phyloP scores from a whole-genome alignment of 257 asterid genomes.

The Solanum gandarillasii region DNA sequence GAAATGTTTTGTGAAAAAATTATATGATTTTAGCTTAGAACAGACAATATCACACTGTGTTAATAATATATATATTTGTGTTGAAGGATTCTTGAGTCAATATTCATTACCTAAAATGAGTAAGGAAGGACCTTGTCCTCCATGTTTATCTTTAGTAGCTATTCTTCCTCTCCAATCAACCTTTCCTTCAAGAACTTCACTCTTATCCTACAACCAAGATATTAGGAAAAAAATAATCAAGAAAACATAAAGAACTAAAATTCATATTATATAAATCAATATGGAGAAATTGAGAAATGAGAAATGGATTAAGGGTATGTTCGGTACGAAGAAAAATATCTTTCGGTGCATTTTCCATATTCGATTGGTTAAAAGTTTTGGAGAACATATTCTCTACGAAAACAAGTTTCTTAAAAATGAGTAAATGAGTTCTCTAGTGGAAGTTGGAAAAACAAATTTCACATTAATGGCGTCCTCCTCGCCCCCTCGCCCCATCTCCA shows the following conservation, averaged over 20 bases:
- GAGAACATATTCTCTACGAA: not conserved
- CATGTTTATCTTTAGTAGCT: constrained; percentile 43
- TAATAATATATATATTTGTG: too few relatives aligned
- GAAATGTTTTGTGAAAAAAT: not conserved
- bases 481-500: not conserved
- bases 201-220: constrained; percentile 27
- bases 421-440: not conserved
- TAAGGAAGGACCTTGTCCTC: constrained; percentile 35
- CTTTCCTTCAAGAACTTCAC: constrained; percentile 43
- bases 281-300: not conserved
- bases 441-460: not conserved
- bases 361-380: not conserved
- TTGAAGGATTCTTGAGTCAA: too few relatives aligned
- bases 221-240: not conserved
- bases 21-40: not conserved
- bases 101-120: constrained; percentile 34
- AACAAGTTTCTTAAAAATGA: not conserved
- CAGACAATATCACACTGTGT: not conserved
- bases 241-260: not conserved
- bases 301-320: not conserved
- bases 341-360: not conserved
- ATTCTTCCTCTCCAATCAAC: constrained; percentile 70
- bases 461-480: not conserved
- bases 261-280: not conserved
- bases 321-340: not conserved